Evolutionary conservation across 1,139 yeast genomes (phyloP).

Genomic region (Sugiyamaella sp.): DNA sequence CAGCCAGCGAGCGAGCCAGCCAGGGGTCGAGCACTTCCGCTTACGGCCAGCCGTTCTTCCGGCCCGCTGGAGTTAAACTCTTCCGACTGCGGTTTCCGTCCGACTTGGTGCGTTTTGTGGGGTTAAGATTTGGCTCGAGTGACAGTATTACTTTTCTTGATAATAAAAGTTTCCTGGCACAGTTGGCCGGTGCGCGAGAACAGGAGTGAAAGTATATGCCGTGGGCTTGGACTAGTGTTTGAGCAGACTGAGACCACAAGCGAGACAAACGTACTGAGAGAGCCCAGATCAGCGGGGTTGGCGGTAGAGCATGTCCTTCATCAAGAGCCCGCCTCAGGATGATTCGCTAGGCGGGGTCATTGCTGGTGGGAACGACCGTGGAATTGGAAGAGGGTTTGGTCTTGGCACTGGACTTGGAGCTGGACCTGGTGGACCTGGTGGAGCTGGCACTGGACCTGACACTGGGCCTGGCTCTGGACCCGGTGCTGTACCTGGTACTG

Average conservation of each 20-base stretch:
- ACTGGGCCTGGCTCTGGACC: neutral
- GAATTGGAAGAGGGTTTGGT: neutral
- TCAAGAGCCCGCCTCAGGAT: conserved; percentile 15
- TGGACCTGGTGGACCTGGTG: neutral
- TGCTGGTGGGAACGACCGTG: neutral
- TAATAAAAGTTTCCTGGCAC: neutral
- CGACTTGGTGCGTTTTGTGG: neutral
- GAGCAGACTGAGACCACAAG: neutral
- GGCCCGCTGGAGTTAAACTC: neutral
- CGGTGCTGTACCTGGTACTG: neutral
- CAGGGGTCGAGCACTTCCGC: too few relatives aligned
- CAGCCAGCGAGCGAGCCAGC: too few relatives aligned
- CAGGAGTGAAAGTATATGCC: too few relatives aligned
- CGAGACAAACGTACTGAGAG: neutral
- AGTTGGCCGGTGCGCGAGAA: too few relatives aligned
- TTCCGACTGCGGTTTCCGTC: neutral
- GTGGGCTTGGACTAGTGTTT: neutral
- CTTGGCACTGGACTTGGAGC: neutral
- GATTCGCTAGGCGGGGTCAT: neutral
- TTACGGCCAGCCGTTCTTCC: neutral
- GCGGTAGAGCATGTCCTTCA: conserved; percentile 2
- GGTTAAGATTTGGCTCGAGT: neutral
- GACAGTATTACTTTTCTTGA: neutral
- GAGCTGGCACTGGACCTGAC: neutral
- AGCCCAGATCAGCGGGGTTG: neutral